Conservation (phyloP, 2,329 filamentous ascomycete species). For the Sclerotiophoma versabilis region DNA sequence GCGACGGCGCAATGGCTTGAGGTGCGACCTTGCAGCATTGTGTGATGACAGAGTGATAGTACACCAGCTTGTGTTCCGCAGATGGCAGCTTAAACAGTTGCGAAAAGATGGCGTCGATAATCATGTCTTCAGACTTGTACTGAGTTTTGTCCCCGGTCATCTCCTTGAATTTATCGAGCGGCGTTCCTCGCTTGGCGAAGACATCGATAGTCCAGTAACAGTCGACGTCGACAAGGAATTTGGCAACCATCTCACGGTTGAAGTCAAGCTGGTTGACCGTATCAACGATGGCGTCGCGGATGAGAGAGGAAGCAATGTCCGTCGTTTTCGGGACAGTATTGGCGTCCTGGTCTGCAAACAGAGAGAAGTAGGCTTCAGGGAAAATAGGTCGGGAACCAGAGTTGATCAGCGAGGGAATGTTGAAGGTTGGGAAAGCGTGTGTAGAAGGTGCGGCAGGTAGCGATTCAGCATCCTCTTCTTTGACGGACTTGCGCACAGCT, state of each 20-base stretch:
- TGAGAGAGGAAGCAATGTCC: slow-evolving; percentile 79
- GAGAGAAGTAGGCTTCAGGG: slow-evolving; percentile 92
- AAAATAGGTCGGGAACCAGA: slow-evolving; percentile 80
- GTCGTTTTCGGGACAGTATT: slow-evolving; percentile 83
- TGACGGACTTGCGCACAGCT: slow-evolving; percentile 62
- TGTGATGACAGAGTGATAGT: slow-evolving; percentile 93
- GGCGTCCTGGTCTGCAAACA: slow-evolving; percentile 85
- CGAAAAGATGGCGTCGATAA: slow-evolving; percentile 96
- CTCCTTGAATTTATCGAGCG: slow-evolving; percentile 85
- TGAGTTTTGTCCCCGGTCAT: slow-evolving; percentile 71
- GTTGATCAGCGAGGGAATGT: slow-evolving; percentile 76
- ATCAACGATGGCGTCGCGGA: slow-evolving; percentile 86
- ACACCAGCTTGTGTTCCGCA: slow-evolving; percentile 92
- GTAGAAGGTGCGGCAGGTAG: slow-evolving; percentile 62
- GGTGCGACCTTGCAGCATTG: slow-evolving; percentile 96
- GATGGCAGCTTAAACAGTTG: slow-evolving; percentile 88
- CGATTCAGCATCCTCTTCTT: slow-evolving; percentile 58
- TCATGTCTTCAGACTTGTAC: slow-evolving; percentile 98
- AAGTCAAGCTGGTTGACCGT: slow-evolving; percentile 94
- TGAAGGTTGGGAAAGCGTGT: slow-evolving; percentile 78
- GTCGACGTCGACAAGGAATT: slow-evolving; percentile 91
- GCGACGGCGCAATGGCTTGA: slow-evolving; percentile 91
- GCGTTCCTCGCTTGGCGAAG: slow-evolving; percentile 91
- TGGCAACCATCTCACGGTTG: slow-evolving; percentile 86
- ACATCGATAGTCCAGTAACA: slow-evolving; percentile 90